phyloP scores from a whole-genome alignment of 2,329 filamentous ascomycete species.

The Ophiosphaerella korrae region DNA sequence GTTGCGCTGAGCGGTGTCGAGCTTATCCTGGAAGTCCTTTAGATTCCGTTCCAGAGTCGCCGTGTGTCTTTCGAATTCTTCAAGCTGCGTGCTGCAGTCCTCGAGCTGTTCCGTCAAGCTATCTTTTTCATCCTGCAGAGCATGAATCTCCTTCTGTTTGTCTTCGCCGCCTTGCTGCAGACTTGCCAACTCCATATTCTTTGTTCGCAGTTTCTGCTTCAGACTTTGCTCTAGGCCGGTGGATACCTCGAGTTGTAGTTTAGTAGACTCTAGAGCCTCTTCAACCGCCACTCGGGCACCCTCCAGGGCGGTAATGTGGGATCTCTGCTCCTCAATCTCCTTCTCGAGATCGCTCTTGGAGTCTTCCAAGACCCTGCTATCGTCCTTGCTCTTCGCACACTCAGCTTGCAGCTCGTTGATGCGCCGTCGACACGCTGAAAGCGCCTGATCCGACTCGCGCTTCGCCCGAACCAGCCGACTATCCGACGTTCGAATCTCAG shows the following conservation, averaged over 20 bases:
- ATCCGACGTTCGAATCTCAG: conserved; percentile 39
- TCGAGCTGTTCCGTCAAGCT: conserved; percentile 26
- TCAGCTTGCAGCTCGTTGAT: conserved; percentile 42
- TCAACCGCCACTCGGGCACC: conserved; percentile 29
- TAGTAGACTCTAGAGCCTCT: conserved; percentile 26
- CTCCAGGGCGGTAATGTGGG: conserved; percentile 36
- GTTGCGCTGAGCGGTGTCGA: conserved; percentile 26
- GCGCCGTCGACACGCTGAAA: conserved; percentile 41
- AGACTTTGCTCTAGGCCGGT: conserved; percentile 25
- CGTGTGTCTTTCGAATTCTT: conserved; percentile 29
- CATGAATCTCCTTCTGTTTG: conserved; percentile 25
- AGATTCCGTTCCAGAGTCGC: conserved; percentile 29
- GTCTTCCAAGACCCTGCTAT: conserved; percentile 20
- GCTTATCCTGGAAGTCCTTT: conserved; percentile 17
- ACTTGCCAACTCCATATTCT: conserved; percentile 32
- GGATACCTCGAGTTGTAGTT: conserved; percentile 26
- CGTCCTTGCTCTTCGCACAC: conserved; percentile 33
- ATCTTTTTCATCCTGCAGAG: conserved; percentile 30
- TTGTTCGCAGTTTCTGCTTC: conserved; percentile 28
- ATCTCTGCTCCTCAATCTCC: conserved; percentile 35
- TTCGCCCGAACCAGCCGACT: conserved; percentile 45
- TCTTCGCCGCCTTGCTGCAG: conserved; percentile 24
- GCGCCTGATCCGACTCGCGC: conserved; percentile 44
- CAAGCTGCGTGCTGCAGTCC: conserved; percentile 17
- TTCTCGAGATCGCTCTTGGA: conserved; percentile 28